Evolutionary conservation across 768 basidiomycete species (phyloP), one percentile per base, ranked within the genome.

Genomic region (Agrocybe pediades): DNA sequence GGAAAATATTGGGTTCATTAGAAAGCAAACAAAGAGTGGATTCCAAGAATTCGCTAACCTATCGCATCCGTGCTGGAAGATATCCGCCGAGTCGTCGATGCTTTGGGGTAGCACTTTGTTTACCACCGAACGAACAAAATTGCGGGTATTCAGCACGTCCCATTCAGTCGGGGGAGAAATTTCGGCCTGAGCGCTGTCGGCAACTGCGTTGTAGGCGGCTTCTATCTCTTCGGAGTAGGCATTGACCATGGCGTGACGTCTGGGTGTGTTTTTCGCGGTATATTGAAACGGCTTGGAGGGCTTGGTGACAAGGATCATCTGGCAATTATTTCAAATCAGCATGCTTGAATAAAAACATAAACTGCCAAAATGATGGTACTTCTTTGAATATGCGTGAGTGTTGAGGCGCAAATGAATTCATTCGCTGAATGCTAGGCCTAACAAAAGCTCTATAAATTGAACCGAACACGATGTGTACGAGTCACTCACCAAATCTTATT

Each of bases 401-500:
- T 13, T 49, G 49, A 2, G 49, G 49, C 0, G 49, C 49, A 25
- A 25, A 49, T 19, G 8, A 13, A 15, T 49, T 49, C 49, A 49
- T 40, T 25, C 24, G n/a, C 17, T 54, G 51, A 2, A 47, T 26
- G 44, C n/a, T 7, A 25, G 46, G 41, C 26, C 17, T 45, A 48
- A 46, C 3, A 16, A 25, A 26, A 46, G 21, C 11, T 30, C 9
- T 2, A 9, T 15, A 15, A 4, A 36, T 36, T 36, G 13, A 6
- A 15, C 3, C 3, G n/a, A 13, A 36, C 13, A 36, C 4, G 11
- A 36, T 36, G 33, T 36, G 13, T n/a, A 6, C 33, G n/a, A n/a
- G n/a, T n/a, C n/a, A 51, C 51, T 0, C 13, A 69, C 66, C 68
- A 68, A 13, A 70, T 63, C 4, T 49, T 49, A 21, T 64, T 58